phyloP scores from a whole-genome alignment of 2,329 filamentous ascomycete genomes.

The Ascocoryne sarcoides region DNA sequence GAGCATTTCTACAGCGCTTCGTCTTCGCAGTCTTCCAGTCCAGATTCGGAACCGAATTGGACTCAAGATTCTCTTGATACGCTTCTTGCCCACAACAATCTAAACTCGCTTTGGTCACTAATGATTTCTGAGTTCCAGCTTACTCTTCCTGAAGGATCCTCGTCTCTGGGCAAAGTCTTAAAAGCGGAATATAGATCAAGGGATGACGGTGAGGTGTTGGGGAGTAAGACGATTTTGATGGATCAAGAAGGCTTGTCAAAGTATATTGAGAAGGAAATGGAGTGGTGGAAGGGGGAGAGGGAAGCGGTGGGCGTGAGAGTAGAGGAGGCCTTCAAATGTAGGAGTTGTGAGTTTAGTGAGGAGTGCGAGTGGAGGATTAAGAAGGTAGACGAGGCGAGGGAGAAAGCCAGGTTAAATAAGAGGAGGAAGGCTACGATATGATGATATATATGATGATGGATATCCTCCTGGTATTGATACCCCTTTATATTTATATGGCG shows the following conservation, averaged over 20 bases:
- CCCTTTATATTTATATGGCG: no score
- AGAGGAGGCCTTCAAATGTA: conserved; percentile 83
- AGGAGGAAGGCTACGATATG: no score
- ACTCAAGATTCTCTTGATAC: conserved; percentile 29
- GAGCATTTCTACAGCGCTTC: conserved; percentile 48
- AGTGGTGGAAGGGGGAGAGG: conserved; percentile 81
- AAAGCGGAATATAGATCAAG: conserved; percentile 45
- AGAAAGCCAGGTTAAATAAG: conserved; percentile 19
- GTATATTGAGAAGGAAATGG: conserved; percentile 62
- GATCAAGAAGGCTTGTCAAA: conserved; percentile 52
- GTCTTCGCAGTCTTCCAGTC: conserved; percentile 22
- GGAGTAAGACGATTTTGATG: conserved; percentile 55
- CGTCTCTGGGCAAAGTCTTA: conserved; percentile 48
- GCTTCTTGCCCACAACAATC: conserved; percentile 48
- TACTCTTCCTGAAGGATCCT: conserved; percentile 38
- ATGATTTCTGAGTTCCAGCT: conserved; percentile 51
- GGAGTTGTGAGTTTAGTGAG: conserved; percentile 73
- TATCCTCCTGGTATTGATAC: no score
- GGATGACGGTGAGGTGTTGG: conserved; percentile 41
- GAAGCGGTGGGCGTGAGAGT: conserved; percentile 66
- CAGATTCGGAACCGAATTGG: conserved; percentile 22
- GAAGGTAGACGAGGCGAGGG: conserved; percentile 51
- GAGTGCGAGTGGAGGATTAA: conserved; percentile 68
- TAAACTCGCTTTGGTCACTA: conserved; percentile 50
- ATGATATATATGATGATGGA: no score